Evolutionary conservation across 352 stramenopile species (phyloP), one percentile per base, ranked within the genome.

Genomic region (Globisporangium sylvaticum): DNA sequence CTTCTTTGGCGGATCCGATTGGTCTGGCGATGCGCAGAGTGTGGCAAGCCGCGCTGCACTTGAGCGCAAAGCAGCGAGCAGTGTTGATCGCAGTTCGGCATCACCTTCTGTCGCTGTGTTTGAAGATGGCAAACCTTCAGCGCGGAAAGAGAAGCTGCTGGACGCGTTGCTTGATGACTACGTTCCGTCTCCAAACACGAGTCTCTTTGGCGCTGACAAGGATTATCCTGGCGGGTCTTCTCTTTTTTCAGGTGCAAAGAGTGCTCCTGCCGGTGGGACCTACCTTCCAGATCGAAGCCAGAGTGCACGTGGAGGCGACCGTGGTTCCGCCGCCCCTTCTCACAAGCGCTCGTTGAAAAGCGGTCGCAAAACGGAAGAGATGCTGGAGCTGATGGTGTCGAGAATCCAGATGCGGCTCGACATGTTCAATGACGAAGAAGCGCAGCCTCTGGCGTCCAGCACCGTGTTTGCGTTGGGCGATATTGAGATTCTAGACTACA

Each of bases 401-500:
- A 80, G 87, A 6, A 90, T 96, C 52, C 86, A 96, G 57, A 54
- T 95, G n/a, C 87, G 88, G 15, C 61, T 96, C 64, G 88, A 96
- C 56, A 65, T 93, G 67, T 96, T 92, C 62, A 85, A 94, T 54
- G 81, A 94, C n/a, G 77, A 81, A 4, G 83, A 91, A 14, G 62
- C 69, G 3, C 88, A 96, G 68, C 80, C 83, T 7, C 60, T 96
- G 27, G 84, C 87, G 4, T 92, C 83, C 12, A 92, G 91, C 63
- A 82, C 76, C 0, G 86, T 95, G 27, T 48, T 95, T 5, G 87
- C 87, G 6, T 61, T 96, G 24, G 84, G 87, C 8, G 87, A 96
- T 65, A 64, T 96, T 29, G 88, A 95, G 62, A 81, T 96, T 44
- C 66, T 96, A 48, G 88, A 96, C 64, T 96, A 94, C 69, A 96